A percentile compares a stretch with the other conserved stretches of the same genome.
Evolutionary conservation across 2,329 filamentous ascomycete species (phyloP).

Genomic region (Bipolaris cookei): DNA sequence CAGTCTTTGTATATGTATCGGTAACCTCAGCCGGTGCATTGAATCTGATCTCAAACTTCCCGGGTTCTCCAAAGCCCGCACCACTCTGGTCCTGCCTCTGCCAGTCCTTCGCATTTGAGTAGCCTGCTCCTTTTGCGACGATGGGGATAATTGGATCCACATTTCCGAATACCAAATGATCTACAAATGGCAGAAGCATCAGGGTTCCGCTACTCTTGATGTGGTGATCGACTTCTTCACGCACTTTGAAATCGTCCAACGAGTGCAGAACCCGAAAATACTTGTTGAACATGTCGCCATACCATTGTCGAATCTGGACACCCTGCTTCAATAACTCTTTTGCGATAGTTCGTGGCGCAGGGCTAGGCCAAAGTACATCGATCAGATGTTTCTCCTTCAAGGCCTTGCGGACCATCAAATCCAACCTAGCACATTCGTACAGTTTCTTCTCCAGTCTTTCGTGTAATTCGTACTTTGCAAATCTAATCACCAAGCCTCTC

Average conservation of each 20-base stretch:
- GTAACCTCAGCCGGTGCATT: constrained; percentile 38
- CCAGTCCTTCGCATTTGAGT: constrained; percentile 31
- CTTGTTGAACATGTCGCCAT: constrained; percentile 49
- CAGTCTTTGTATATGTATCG: constrained; percentile 42
- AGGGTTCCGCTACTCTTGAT: constrained; percentile 41
- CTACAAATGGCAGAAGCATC: constrained; percentile 45
- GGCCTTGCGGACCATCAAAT: constrained; percentile 48
- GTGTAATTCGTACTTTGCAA: constrained; percentile 44
- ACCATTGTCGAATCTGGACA: constrained; percentile 44
- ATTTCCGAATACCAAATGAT: constrained; percentile 43
- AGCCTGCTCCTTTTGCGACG: constrained; percentile 40
- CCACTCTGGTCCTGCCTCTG: constrained; percentile 22
- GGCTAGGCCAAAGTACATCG: constrained; percentile 45
- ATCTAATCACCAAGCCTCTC: constrained; percentile 42
- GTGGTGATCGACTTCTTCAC: constrained; percentile 40
- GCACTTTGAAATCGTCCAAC: constrained; percentile 40
- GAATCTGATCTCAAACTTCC: constrained; percentile 43
- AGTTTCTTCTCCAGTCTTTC: constrained; percentile 48
- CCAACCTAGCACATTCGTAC: constrained; percentile 41
- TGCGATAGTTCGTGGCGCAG: constrained; percentile 34
- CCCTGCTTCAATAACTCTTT: constrained; percentile 42
- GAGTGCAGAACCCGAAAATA: constrained; percentile 43
- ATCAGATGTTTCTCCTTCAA: constrained; percentile 49
- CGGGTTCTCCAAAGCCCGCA: constrained; percentile 38
- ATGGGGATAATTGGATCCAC: constrained; percentile 47